These are phyloP conservation scores for Phytophthora pistaciae DNA, from an alignment of 352 stramenopile species.

Conservation along the genomic window DNA sequence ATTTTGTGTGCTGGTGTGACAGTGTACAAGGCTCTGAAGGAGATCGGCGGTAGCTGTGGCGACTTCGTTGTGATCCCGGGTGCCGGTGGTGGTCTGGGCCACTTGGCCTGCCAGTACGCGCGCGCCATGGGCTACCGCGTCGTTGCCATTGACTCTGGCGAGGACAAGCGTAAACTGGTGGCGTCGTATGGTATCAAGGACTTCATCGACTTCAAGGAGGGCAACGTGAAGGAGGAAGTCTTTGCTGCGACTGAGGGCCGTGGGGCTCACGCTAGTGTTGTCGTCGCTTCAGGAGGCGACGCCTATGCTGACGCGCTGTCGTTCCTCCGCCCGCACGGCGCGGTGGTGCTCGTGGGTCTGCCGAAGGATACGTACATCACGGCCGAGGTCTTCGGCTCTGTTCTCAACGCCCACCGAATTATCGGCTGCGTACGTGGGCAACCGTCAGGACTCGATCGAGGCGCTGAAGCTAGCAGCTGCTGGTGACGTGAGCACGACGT, in stretches of 20 bases:
- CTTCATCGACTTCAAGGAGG: slow-evolving; percentile 78
- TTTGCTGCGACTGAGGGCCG: slow-evolving; percentile 47
- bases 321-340: slow-evolving; percentile 62
- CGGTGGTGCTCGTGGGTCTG: no score
- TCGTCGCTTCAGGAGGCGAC: slow-evolving; percentile 73
- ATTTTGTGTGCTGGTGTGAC: slow-evolving; percentile 91
- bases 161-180: slow-evolving; percentile 69
- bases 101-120: slow-evolving; percentile 83
- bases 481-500: no score
- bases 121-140: slow-evolving; percentile 73
- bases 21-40: slow-evolving; percentile 79
- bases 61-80: slow-evolving; percentile 68
- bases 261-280: slow-evolving; percentile 68
- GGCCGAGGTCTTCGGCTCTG: no score
- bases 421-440: slow-evolving; percentile 58
- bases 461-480: slow-evolving; percentile 43
- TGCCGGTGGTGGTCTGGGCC: slow-evolving; percentile 73
- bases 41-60: slow-evolving; percentile 49
- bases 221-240: slow-evolving; percentile 52
- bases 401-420: no score
- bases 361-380: no score
- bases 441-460: slow-evolving; percentile 63
- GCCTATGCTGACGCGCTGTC: slow-evolving; percentile 58
- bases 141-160: slow-evolving; percentile 72
- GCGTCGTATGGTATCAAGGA: slow-evolving; percentile 67